phyloP scores from a whole-genome alignment of 192 early-diverging fungal genomes.

The Coemansia sp. region DNA sequence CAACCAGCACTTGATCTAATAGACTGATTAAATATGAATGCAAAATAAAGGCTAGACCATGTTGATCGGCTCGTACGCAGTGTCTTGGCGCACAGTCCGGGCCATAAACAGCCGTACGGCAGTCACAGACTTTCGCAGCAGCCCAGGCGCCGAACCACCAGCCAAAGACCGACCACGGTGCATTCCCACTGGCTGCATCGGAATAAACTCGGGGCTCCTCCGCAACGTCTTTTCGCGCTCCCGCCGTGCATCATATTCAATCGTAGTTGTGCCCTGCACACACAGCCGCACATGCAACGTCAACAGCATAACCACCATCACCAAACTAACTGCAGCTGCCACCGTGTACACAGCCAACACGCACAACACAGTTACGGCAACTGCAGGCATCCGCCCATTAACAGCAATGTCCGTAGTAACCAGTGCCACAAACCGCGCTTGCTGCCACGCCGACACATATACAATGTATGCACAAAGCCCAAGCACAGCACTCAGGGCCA shows the following conservation, averaged over 20 bases:
- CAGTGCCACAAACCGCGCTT: conserved; percentile 3
- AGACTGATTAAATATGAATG: not conserved
- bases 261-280: conserved; percentile 25
- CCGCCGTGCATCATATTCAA: conserved; percentile 27
- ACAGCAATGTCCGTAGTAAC: not conserved
- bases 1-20: conserved; percentile 57
- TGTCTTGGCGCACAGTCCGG: not conserved
- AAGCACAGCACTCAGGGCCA: conserved; percentile 9
- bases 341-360: conserved; percentile 24
- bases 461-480: conserved; percentile 22
- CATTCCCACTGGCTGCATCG: conserved; percentile 8
- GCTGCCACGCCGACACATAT: conserved; percentile 19
- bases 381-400: not conserved
- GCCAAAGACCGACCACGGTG: too few species aligned
- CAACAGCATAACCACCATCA: conserved; percentile 30
- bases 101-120: not conserved
- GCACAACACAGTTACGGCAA: conserved; percentile 13
- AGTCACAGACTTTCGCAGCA: not conserved
- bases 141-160: too few species aligned
- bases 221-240: conserved; percentile 15
- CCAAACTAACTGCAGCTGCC: not conserved
- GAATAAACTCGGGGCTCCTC: conserved; percentile 10
- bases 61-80: too few species aligned
- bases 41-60: not conserved
- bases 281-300: conserved; percentile 40